Evolutionary conservation across 2,329 filamentous ascomycete genomes (phyloP), one percentile per base, ranked within the genome.

Genomic region (Monosporascus sp.): DNA sequence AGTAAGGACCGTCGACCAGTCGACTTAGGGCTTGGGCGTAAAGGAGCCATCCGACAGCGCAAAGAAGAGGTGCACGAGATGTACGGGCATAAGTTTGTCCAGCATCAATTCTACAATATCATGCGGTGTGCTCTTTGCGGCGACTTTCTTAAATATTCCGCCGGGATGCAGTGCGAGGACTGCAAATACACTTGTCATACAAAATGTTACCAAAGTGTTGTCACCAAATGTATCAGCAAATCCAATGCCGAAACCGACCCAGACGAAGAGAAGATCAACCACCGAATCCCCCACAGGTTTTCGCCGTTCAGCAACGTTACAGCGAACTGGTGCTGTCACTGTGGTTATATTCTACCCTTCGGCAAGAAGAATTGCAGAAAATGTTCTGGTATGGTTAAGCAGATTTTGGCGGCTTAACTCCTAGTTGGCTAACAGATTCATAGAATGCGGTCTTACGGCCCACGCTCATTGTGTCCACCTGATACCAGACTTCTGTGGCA

Each of bases 121-220:
- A 99, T 99, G 94, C 93, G 94, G 57, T 99, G 94, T 73, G 94
- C 94, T 15, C 85, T 97, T 37, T 99, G 94, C 70, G 94, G 92
- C 55, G 94, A 99, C 62, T 97, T 99, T 67, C 87, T 99, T 74
- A 99, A 97, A 70, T 97, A 97, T 70, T 95, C 93, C 48, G 90
- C 94, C 22, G 94, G 94, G 57, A 99, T 99, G 93, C 94, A 99
- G 75, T 99, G 94, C 72, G 89, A 95, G 60, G 94, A 99, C 74
- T 99, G 94, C 87, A 97, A 97, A 75, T 97, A 97, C 75, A 97
- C 93, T 39, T 99, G 94, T 73, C 94, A 99, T 73, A 93, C 90
- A 65, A 97, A 97, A 74, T 99, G 94, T 70, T 99, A 97, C 72
- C 77, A 84, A 17, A 96, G 92, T 71, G 94, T 99, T 47, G 94